Evolutionary conservation across 2,329 filamentous ascomycete species (phyloP).

Genomic region (Dryadomyces sulphureus): DNA sequence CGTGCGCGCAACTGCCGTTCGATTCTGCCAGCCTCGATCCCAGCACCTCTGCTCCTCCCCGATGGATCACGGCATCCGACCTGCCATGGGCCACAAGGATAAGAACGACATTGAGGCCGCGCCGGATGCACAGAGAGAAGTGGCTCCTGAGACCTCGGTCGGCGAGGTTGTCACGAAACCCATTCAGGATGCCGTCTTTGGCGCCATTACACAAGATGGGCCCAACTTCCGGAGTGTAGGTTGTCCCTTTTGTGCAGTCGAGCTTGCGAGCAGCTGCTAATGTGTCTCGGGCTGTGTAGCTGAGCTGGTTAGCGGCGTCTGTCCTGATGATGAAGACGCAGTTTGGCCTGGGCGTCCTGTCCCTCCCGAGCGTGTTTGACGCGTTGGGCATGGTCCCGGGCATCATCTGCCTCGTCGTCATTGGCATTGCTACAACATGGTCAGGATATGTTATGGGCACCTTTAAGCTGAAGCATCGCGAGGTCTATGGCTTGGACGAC

Average conservation of each 20-base stretch:
- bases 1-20: not conserved
- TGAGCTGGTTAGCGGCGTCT: conserved; percentile 31
- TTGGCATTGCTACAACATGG: conserved; percentile 24
- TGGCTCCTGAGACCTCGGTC: not conserved
- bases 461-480: conserved; percentile 20
- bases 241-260: not conserved
- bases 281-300: conserved; percentile 8
- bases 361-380: conserved; percentile 46
- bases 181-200: conserved; percentile 1
- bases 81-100: conserved; percentile 1
- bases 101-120: not conserved
- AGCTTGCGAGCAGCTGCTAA: not conserved
- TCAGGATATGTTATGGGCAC: conserved; percentile 24
- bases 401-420: conserved; percentile 64
- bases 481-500: conserved; percentile 2
- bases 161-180: not conserved
- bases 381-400: conserved; percentile 70
- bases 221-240: conserved; percentile 3
- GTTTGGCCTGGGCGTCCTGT: conserved; percentile 47
- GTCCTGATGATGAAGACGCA: conserved; percentile 30
- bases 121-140: not conserved
- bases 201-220: conserved; percentile 1
- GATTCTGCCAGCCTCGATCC: not conserved
- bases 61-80: too few species aligned
- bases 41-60: not conserved